Conservation (phyloP, 768 basidiomycete genomes). For the Suillus brevipes region DNA sequence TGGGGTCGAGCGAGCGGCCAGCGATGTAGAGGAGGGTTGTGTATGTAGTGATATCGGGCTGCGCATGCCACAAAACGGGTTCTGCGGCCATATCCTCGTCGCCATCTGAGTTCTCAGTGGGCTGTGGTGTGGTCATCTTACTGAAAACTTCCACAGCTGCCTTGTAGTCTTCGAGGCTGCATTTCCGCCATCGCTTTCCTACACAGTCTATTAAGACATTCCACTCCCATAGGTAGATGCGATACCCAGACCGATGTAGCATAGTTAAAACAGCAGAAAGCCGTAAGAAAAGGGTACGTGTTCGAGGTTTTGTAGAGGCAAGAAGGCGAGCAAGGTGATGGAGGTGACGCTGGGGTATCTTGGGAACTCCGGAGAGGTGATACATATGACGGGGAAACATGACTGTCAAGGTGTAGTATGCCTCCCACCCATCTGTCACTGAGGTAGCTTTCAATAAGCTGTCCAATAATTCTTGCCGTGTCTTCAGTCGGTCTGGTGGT, state of each 20-base stretch:
- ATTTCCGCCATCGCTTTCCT: constrained; percentile 65
- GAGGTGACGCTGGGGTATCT: constrained; percentile 44
- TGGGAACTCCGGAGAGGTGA: constrained; percentile 5
- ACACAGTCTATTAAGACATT: constrained; percentile 70
- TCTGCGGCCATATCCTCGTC: constrained; percentile 15
- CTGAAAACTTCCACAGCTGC: constrained; percentile 58
- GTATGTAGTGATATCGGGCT: constrained; percentile 69
- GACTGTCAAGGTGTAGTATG: constrained; percentile 34
- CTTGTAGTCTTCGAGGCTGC: constrained; percentile 56
- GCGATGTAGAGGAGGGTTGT: constrained; percentile 69
- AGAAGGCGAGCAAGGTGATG: constrained; percentile 64
- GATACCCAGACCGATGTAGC: constrained; percentile 55
- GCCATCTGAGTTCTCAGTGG: constrained; percentile 41
- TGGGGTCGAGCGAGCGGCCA: constrained; percentile 44
- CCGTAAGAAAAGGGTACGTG: constrained; percentile 59
- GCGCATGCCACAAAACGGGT: background rate
- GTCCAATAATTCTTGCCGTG: constrained; percentile 28
- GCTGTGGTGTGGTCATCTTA: constrained; percentile 48
- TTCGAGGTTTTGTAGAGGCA: constrained; percentile 52
- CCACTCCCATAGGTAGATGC: constrained; percentile 67
- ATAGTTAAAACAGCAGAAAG: constrained; percentile 67
- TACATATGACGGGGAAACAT: constrained; percentile 25
- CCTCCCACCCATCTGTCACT: constrained; percentile 41
- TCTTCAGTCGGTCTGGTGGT: constrained; percentile 18
- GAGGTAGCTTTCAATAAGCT: constrained; percentile 36